Evolutionary conservation across 257 asterid genomes (phyloP).

Genomic region (Capsicum pubescens): DNA sequence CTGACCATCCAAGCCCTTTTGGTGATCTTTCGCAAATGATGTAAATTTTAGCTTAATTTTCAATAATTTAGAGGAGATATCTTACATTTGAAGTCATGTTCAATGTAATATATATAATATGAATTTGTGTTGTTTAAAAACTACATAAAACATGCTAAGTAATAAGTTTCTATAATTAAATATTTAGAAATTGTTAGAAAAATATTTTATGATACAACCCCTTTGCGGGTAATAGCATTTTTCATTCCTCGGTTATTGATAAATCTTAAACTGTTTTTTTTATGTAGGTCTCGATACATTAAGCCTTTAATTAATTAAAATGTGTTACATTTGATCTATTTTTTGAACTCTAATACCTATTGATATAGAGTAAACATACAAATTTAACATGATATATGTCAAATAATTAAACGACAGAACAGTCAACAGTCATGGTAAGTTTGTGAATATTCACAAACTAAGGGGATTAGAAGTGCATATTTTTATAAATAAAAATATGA

Average conservation of each 20-base stretch:
- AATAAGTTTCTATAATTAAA: too few species aligned
- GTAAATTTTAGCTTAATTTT: neutral
- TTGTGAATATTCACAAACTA: neutral
- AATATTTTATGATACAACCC: too few species aligned
- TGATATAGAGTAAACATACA: neutral
- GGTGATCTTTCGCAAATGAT: neutral
- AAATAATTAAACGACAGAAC: neutral
- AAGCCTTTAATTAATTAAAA: too few species aligned
- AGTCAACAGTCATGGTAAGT: neutral
- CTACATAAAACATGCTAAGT: too few species aligned
- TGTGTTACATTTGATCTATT: neutral
- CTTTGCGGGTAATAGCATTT: too few species aligned
- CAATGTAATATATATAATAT: too few species aligned
- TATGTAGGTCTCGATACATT: neutral
- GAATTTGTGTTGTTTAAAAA: too few species aligned
- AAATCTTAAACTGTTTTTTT: too few species aligned
- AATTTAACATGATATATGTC: neutral
- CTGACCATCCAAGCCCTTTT: neutral
- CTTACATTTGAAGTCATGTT: neutral
- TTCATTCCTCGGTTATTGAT: too few species aligned
- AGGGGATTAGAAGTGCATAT: neutral
- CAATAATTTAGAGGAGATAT: neutral
- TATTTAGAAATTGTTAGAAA: too few species aligned
- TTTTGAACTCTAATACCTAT: neutral
- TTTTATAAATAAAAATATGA: neutral